Evolutionary conservation across 306 rosid species (phyloP).

Genomic region (Quillaja saponaria): DNA sequence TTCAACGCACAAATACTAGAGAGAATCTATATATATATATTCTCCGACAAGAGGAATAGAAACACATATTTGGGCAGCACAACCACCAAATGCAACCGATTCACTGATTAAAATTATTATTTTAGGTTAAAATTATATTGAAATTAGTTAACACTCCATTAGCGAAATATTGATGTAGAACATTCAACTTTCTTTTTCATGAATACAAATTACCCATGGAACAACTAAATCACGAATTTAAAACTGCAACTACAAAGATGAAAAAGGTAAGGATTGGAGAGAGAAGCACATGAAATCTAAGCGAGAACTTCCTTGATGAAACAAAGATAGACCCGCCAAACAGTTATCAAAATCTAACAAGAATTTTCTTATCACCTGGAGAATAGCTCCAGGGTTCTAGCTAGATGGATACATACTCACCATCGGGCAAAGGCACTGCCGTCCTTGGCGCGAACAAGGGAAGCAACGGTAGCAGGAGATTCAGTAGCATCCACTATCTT

Average conservation of each 20-base stretch:
- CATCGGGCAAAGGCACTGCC: conserved; percentile 93
- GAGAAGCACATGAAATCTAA: neutral
- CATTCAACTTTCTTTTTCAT: too few species aligned
- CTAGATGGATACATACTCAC: conserved; percentile 22
- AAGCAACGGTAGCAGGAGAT: conserved; percentile 31
- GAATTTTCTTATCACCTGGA: too few species aligned
- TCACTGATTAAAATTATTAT: too few species aligned
- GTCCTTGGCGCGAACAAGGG: conserved; percentile 68
- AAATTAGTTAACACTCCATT: too few species aligned
- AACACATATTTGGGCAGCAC: neutral
- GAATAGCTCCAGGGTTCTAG: too few species aligned
- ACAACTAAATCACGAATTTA: too few species aligned
- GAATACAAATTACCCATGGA: too few species aligned
- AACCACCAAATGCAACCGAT: neutral
- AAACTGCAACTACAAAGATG: too few species aligned
- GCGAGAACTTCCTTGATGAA: neutral
- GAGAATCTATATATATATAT: neutral
- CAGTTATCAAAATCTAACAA: neutral
- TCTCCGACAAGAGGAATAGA: neutral
- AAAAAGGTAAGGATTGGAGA: too few species aligned
- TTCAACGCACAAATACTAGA: neutral
- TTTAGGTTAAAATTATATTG: too few species aligned
- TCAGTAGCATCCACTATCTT: conserved; percentile 79
- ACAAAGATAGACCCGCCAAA: neutral
- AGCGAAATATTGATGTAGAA: too few species aligned